These are phyloP conservation scores for Paraurostyla sp. DNA, from an alignment of 73 alveolate genomes.

Conservation along the genomic window DNA sequence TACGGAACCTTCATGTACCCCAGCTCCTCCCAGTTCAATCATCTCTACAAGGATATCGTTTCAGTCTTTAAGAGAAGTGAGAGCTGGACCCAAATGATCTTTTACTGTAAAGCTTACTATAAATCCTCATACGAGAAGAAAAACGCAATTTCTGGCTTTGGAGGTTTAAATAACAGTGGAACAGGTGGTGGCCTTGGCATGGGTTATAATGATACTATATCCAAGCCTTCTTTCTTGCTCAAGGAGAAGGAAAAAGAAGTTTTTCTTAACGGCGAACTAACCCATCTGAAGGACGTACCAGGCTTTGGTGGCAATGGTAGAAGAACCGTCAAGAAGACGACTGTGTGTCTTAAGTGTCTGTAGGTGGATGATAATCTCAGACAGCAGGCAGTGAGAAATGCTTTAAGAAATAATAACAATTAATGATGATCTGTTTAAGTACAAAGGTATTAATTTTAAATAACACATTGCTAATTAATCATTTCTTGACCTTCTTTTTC, in stretches of 20 bases:
- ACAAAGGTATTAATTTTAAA: not conserved
- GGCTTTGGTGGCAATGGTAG: not conserved
- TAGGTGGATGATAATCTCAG: constrained; percentile 59
- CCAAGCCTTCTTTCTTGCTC: constrained; percentile 67
- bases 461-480: constrained; percentile 1
- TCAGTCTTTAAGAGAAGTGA: constrained; percentile 40
- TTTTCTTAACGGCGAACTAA: constrained; percentile 71
- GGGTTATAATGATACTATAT: constrained; percentile 58
- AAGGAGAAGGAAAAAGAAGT: constrained; percentile 67
- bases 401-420: not conserved
- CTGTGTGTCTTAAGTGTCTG: constrained; percentile 54
- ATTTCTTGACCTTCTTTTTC: constrained; percentile 63
- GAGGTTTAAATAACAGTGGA: not conserved
- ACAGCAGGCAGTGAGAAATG: constrained; percentile 49
- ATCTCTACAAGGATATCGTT: constrained; percentile 54
- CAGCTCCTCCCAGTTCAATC: not conserved
- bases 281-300: constrained; percentile 33
- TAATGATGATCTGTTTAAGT: not conserved
- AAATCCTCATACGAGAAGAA: constrained; percentile 37
- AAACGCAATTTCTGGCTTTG: not conserved
- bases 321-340: constrained; percentile 47
- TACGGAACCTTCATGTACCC: constrained; percentile 67
- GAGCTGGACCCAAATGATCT: constrained; percentile 31
- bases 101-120: constrained; percentile 65
- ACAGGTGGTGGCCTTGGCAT: not conserved